Evolutionary conservation across 805 yeast species (phyloP), one percentile per base, ranked within the genome.

Genomic region (Zygoascus bituminiphila): DNA sequence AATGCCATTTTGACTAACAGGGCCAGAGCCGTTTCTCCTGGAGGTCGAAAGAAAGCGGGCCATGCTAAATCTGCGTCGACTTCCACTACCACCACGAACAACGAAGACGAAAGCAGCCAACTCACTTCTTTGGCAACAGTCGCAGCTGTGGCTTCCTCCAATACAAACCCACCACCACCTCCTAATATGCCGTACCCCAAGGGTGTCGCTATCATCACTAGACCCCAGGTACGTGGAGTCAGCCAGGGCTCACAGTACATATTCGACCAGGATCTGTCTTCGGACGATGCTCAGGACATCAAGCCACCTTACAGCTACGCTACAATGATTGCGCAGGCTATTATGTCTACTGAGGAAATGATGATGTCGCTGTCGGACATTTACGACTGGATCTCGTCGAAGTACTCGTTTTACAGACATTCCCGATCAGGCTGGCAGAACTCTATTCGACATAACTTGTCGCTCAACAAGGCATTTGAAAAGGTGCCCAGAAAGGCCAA

Each of bases 401-500:
- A 84, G 61, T 93, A 88, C 66, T 89, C 98, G 35, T 93, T 85
- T 65, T 93, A 93, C 65, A 78, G 96, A 59, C 84, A 79, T 66
- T 82, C 93, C 21, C 89, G 86, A 65, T 83, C 95, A 7, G 98
- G 98, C 33, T 93, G 98, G 98, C 98, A 93, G 69, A 93, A 93
- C 68, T 88, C 96, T 5, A 91, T 93, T 57, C 81, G 98, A 57
- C 98, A 93, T 67, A 93, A 93, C 64, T 70, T 93, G 48, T 88
- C 97, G 2, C 72, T 93, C 51, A 93, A 93, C 67, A 93, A 91
- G 70, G 98, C 98, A 14, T 93, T 93, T 69, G 98, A 91, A 61
- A 93, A 93, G 68, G 97, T 91, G 20, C 96, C 98, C 37, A 76
- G 99, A 60, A 78, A 85, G 62, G 89, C 95, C 25, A 84, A 88